A percentile compares a stretch with the other conserved stretches of the same genome.
These are phyloP conservation scores for Aspergillus terreus DNA, from an alignment of 2,329 filamentous ascomycete genomes.

Conservation along the genomic window DNA sequence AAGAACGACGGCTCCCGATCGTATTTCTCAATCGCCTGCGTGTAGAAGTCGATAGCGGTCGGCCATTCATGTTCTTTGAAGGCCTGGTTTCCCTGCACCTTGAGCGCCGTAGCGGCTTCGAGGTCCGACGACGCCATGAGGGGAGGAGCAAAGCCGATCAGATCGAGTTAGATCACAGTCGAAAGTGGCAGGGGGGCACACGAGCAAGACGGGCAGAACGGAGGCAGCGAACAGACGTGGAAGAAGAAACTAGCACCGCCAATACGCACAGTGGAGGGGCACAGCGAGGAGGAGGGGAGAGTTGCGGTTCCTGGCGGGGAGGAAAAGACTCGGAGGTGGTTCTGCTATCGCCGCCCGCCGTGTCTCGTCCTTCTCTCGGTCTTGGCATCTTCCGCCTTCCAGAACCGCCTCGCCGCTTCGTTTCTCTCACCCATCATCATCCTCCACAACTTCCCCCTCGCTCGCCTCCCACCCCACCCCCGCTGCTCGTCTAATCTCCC, in stretches of 20 bases:
- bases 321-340: constrained; percentile 2
- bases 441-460: background rate
- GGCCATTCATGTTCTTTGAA: constrained; percentile 87
- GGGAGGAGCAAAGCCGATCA: constrained; percentile 1
- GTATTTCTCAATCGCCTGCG: constrained; percentile 80
- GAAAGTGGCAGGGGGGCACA: background rate
- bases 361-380: background rate
- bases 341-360: no score
- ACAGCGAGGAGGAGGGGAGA: background rate
- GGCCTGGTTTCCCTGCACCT: constrained; percentile 91
- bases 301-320: constrained; percentile 12
- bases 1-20: constrained; percentile 83
- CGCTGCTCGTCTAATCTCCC: background rate
- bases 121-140: constrained; percentile 41
- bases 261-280: background rate
- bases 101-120: constrained; percentile 75
- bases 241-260: no score
- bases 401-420: background rate
- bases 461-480: background rate
- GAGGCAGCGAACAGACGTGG: background rate
- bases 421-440: background rate
- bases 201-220: background rate
- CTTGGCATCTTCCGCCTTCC: background rate
- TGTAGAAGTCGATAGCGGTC: constrained; percentile 76
- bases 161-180: no score